Evolutionary conservation across 2,329 filamentous ascomycete species (phyloP).

Genomic region (Aureobasidium leucospermi): DNA sequence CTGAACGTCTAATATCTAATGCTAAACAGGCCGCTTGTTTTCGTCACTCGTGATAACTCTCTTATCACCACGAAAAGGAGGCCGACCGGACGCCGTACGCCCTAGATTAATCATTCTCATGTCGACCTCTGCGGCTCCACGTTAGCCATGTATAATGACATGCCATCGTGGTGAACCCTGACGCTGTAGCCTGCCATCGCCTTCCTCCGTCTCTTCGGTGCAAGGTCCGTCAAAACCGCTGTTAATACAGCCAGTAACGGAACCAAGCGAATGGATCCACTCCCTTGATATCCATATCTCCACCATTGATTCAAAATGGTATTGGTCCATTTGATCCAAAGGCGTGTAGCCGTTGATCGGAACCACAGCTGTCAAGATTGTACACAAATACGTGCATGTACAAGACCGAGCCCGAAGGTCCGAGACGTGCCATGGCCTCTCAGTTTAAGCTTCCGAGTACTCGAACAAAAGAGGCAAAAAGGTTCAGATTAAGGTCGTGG

Average conservation of each 20-base stretch:
- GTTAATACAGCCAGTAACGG: background rate
- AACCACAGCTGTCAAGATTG: background rate
- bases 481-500: conserved; percentile 6
- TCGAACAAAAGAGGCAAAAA: background rate
- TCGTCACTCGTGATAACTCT: background rate
- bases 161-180: background rate
- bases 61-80: background rate
- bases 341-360: conserved; percentile 1
- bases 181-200: background rate
- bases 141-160: background rate
- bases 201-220: background rate
- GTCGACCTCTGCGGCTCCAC: background rate
- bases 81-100: background rate
- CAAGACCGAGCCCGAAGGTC: background rate
- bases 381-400: conserved; percentile 8
- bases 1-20: background rate
- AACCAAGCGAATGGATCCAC: conserved; percentile 3
- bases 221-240: background rate
- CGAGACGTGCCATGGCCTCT: conserved; percentile 5
- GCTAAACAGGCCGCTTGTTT: background rate
- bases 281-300: background rate
- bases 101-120: background rate
- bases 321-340: background rate
- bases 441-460: conserved; percentile 7
- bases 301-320: background rate